phyloP scores from a whole-genome alignment of 306 rosid genomes.

The Ammopiptanthus mongolicus region DNA sequence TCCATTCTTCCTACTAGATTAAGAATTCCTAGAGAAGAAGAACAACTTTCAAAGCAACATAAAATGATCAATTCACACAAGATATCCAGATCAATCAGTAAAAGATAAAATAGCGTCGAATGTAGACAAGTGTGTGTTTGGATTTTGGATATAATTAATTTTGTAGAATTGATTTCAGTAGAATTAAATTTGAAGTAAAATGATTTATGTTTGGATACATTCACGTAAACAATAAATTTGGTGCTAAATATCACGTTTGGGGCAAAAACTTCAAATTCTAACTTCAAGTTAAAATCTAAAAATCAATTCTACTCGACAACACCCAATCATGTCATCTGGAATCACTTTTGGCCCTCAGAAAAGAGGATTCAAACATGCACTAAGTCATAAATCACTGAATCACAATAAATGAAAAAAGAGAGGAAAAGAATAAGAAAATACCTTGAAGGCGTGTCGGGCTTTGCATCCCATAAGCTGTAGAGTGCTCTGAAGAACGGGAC shows the following conservation, averaged over 20 bases:
- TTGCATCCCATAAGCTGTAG: slow-evolving; percentile 95
- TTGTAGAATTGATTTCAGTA: too few species aligned
- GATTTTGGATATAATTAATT: too few species aligned
- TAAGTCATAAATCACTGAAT: not conserved
- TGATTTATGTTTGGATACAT: too few species aligned
- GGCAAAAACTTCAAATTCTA: too few species aligned
- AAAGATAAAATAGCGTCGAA: not conserved
- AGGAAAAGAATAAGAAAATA: not conserved
- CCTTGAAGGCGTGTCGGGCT: slow-evolving; percentile 94
- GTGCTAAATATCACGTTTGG: too few species aligned
- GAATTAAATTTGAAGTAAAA: too few species aligned
- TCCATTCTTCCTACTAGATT: not conserved
- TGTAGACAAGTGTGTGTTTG: not conserved
- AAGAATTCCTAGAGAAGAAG: not conserved
- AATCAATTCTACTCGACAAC: too few species aligned
- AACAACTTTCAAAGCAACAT: not conserved
- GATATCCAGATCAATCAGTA: slow-evolving; percentile 26
- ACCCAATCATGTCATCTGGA: too few species aligned
- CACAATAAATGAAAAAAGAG: not conserved
- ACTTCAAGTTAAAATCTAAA: too few species aligned
- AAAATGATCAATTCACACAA: not conserved
- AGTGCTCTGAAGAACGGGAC: slow-evolving; percentile 73
- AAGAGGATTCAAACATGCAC: too few species aligned
- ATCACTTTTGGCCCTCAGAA: too few species aligned
- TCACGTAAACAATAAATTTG: too few species aligned